Conservation (phyloP, 1,139 yeast genomes). For the Arxiozyma telluris region DNA sequence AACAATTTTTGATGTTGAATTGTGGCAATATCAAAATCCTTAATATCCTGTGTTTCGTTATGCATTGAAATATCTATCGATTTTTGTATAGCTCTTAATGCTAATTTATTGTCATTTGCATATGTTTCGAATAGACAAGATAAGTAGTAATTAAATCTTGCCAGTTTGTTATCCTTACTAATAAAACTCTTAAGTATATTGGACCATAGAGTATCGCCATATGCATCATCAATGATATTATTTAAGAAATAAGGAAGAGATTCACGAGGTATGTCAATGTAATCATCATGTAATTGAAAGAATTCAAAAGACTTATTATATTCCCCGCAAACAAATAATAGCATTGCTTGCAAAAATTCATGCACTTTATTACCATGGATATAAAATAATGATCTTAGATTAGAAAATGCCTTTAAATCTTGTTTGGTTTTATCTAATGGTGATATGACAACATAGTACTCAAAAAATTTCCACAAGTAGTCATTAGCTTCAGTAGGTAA, state of each 20-base stretch:
- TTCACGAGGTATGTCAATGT: slow-evolving; percentile 10
- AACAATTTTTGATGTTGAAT: slow-evolving; percentile 23
- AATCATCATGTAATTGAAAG: slow-evolving; percentile 21
- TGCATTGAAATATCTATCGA: slow-evolving; percentile 23
- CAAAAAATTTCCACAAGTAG: slow-evolving; percentile 17
- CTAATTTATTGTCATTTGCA: slow-evolving; percentile 12
- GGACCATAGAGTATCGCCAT: slow-evolving; percentile 16
- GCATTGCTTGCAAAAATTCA: slow-evolving; percentile 25
- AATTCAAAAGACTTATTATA: slow-evolving; percentile 21
- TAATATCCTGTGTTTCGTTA: slow-evolving; percentile 12
- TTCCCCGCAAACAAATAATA: slow-evolving; percentile 20
- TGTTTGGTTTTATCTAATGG: slow-evolving; percentile 4
- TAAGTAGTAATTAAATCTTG: slow-evolving; percentile 9
- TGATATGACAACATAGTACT: slow-evolving; percentile 13
- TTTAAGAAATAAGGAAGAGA: slow-evolving; percentile 17
- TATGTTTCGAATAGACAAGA: slow-evolving; percentile 8
- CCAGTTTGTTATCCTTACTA: slow-evolving; percentile 5
- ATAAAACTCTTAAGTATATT: slow-evolving; percentile 16
- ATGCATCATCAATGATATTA: slow-evolving; percentile 7
- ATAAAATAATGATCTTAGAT: slow-evolving; percentile 17
- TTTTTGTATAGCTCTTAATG: slow-evolving; percentile 23
- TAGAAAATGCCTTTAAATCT: slow-evolving; percentile 11
- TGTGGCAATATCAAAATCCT: slow-evolving; percentile 17
- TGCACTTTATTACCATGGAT: slow-evolving; percentile 15
- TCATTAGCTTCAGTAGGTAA: slow-evolving; percentile 14